Base-by-base conservation (phyloP, 805 yeast genomes). In the Metschnikowia colocasiae region DNA sequence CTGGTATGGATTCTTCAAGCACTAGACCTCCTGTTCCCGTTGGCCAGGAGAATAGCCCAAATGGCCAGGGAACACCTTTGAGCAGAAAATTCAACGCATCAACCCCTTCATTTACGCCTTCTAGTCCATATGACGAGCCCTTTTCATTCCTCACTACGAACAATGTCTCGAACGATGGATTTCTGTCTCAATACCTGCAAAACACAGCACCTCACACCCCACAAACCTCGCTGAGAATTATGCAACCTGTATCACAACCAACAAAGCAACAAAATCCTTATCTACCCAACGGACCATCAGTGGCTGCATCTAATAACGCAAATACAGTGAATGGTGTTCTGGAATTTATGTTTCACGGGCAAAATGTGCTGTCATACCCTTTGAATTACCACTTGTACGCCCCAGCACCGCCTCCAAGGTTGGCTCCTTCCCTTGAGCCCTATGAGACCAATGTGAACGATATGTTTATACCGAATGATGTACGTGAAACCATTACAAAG, bases 351-450 rank as follows among this genome's bases (percentile, higher is more conserved):
- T 54, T 47, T 18, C 55, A 48, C 18, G 42, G 46, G 27, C 59
- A 45, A 40, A 43, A 32, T 13, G 35, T 53, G 16, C 57, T 33
- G 47, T 22, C 57, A 12, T 81, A 68, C 53, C 85, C 86, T 0
- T 68, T 87, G 37, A 89, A 89, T 59, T 87, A 87, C 62, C 96
- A 91, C 65, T 67, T 89, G 33, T 91, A 92, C 66, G 94, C 97
- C 0, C 97, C 97, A 2, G 77, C 81, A 26, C 92, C 97, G 8
- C 88, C 91, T 2, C 91, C 90, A 7, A 82, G 84, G 59, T 63
- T 83, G 40, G 73, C 75, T 34, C 64, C 78, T 8, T 81, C 83
- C 12, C 68, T 86, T 51, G 75, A 77, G 41, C 80, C 87, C 1
- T 82, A 90, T 61, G 91, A 90, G 65, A 77, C 89, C 36, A 81